Evolutionary conservation across 176 grass and related monocot genomes (phyloP), one percentile per base, ranked within the genome.

Genomic region (Aegilops speltoides): DNA sequence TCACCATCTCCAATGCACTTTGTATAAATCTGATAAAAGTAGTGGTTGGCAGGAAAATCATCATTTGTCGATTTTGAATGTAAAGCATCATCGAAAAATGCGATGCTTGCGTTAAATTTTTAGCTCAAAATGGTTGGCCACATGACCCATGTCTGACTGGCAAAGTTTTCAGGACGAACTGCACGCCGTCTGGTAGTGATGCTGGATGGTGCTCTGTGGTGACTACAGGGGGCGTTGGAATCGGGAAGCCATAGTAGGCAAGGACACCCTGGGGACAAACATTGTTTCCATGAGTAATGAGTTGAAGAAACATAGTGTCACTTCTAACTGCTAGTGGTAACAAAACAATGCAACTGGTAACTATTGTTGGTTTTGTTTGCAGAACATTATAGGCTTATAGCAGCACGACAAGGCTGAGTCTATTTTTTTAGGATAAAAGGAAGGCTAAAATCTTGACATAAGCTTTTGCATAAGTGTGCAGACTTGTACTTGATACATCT

Each of bases 1-100:
- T 90, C 88, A 63, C 88, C 88, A 64, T 90, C 88, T 16, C 50
- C 84, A 52, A 90, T 66, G 59, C 56, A 52, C 33, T 50, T 86
- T 52, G 28, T 17, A 65, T 86, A 12, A 56, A 86, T 72, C 88
- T 86, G 73, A 64, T 37, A 37, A 67, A 25, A 23, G 57, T 24
- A 66, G 32, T 59, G 17, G 23, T 65, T 80, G 14, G 7, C 9
- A 54, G 16, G 56, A 68, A 13, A 68, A 68, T 82, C 7, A 66
- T 54, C 64, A 52, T 80, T 50, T 62, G 31, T 68, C 38, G 14
- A 26, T 81, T 11, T 46, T 81, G 13, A 62, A 48, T 68, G 36
- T 80, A 36, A 65, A 71, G 17, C 25, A 89, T 24, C 8, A 15
- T 73, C 1, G 3, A 60, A 24, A 59, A 59, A 48, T 36, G 31